Conservation (phyloP, 2,329 filamentous ascomycete species). For the Immersiporthe knoxdaviesiana region DNA sequence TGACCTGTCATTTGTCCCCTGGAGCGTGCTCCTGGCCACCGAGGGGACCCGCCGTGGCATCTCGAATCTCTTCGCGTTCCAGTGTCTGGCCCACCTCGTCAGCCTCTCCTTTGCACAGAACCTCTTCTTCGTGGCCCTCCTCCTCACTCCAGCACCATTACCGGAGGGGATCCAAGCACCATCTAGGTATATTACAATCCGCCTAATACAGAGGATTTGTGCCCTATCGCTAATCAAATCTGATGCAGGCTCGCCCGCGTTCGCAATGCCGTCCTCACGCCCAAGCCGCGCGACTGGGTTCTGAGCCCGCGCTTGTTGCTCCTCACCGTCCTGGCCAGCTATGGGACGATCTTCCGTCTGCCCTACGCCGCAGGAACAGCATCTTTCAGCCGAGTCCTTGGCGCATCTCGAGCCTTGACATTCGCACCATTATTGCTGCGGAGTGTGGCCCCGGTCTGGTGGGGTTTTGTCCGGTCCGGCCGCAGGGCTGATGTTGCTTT, state of each 20-base stretch:
- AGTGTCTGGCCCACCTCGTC: slow-evolving; percentile 61
- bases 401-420: slow-evolving; percentile 44
- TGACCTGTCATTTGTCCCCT: slow-evolving; percentile 57
- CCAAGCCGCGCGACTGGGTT: slow-evolving; percentile 50
- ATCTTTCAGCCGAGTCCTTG: slow-evolving; percentile 41
- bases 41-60: slow-evolving; percentile 63
- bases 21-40: slow-evolving; percentile 60
- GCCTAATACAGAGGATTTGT: too few relatives aligned
- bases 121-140: slow-evolving; percentile 62
- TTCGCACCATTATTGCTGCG: slow-evolving; percentile 52
- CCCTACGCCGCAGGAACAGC: slow-evolving; percentile 47
- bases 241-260: slow-evolving; percentile 35
- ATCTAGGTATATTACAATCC: slow-evolving; percentile 34
- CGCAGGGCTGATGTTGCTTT: slow-evolving; percentile 47
- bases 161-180: slow-evolving; percentile 36
- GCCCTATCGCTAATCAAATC: not conserved
- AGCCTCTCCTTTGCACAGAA: slow-evolving; percentile 65
- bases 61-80: slow-evolving; percentile 57
- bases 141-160: slow-evolving; percentile 58
- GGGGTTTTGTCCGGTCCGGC: slow-evolving; percentile 48
- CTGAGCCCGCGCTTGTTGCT: slow-evolving; percentile 44
- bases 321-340: slow-evolving; percentile 40
- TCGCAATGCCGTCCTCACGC: slow-evolving; percentile 39
- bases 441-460: slow-evolving; percentile 51
- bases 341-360: slow-evolving; percentile 41